A percentile compares a stretch with the other conserved stretches of the same genome.
phyloP scores from a whole-genome alignment of 2,329 filamentous ascomycete species.

The Aureobasidium sp. region DNA sequence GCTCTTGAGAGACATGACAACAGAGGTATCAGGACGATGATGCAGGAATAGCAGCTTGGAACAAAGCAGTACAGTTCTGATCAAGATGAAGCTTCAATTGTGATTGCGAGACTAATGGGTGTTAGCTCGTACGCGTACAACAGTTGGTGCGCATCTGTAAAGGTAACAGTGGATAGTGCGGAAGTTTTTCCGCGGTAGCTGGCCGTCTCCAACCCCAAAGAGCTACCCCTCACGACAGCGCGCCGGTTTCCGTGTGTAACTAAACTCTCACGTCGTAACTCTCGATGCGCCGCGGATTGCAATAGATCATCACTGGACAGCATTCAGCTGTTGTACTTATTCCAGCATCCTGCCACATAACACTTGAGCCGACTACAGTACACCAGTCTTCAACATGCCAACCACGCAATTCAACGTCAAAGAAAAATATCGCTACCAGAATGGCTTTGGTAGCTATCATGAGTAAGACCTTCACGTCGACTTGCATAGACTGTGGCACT shows the following conservation, averaged over 20 bases:
- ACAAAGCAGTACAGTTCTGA: not conserved
- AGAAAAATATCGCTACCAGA: slow-evolving; percentile 68
- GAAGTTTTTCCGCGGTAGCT: not conserved
- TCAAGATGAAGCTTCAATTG: not conserved
- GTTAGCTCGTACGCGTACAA: not conserved
- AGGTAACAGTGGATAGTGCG: not conserved
- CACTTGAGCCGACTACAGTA: not conserved
- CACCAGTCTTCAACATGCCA: slow-evolving; percentile 43
- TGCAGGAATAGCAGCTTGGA: not conserved
- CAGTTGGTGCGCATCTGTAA: not conserved
- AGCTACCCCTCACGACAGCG: slow-evolving; percentile 7
- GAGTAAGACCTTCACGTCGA: slow-evolving; percentile 46
- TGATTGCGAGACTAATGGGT: not conserved
- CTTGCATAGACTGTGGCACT: not conserved
- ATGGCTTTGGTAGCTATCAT: slow-evolving; percentile 68
- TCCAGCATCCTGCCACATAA: not conserved
- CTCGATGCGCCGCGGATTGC: not conserved
- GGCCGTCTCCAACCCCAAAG: not conserved
- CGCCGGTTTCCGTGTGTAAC: not conserved
- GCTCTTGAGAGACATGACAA: slow-evolving; percentile 33
- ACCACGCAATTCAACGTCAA: slow-evolving; percentile 52
- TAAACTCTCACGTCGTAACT: not conserved
- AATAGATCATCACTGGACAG: not conserved
- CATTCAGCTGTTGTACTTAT: not conserved
- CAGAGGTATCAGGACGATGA: not conserved